A percentile compares a stretch with the other conserved stretches of the same genome.
Conservation (phyloP, 768 basidiomycete species). For the Naganishia randhawae region DNA sequence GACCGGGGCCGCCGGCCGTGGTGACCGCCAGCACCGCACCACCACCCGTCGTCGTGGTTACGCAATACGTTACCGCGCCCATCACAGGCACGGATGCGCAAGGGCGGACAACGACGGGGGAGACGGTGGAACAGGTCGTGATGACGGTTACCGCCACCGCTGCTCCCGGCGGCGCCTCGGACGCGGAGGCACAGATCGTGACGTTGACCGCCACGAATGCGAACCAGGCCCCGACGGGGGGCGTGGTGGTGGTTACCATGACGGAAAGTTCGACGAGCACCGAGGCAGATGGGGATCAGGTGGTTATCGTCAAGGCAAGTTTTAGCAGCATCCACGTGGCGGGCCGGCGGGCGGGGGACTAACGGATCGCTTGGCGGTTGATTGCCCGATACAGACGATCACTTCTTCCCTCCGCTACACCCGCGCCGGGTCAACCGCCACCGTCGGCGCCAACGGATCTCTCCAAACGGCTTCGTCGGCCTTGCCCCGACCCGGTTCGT, state of each 20-base stretch:
- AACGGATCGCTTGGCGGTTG: not conserved
- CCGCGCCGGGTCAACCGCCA: constrained; percentile 22
- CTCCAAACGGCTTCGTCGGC: constrained; percentile 11
- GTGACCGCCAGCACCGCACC: not conserved
- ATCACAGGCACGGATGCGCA: constrained; percentile 13
- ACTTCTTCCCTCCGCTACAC: constrained; percentile 27
- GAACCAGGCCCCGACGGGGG: constrained; percentile 14
- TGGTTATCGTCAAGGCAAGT: constrained; percentile 23
- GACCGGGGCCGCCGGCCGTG: not conserved
- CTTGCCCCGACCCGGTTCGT: not conserved
- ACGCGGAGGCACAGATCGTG: not conserved
- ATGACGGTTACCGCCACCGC: constrained; percentile 21
- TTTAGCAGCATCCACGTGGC: too few relatives aligned
- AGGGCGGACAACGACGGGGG: constrained; percentile 3
- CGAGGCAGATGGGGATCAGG: constrained; percentile 21
- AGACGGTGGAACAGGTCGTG: constrained; percentile 4
- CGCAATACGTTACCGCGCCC: constrained; percentile 17
- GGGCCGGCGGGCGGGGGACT: too few relatives aligned
- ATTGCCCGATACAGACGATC: not conserved
- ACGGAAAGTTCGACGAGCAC: constrained; percentile 20
- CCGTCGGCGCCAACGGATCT: not conserved
- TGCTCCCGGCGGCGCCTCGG: not conserved
- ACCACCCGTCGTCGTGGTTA: constrained; percentile 4
- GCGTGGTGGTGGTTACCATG: constrained; percentile 24
- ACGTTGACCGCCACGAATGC: constrained; percentile 24